A percentile compares a stretch with the other conserved stretches of the same genome.
These are phyloP conservation scores for Globisporangium barbulae DNA, from an alignment of 352 stramenopile genomes.

Conservation along the genomic window DNA sequence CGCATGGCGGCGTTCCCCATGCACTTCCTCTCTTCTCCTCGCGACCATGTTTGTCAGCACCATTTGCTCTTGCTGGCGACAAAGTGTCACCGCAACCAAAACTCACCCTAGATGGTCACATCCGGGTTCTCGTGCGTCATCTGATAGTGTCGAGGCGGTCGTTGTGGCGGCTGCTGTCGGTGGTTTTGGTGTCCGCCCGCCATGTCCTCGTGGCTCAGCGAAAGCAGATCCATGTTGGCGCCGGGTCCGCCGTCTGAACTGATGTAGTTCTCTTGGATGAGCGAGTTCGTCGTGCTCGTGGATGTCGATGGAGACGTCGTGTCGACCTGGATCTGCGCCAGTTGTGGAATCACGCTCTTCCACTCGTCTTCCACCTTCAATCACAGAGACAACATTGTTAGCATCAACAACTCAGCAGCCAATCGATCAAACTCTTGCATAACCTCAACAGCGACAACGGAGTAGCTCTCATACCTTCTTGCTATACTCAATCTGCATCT, in stretches of 20 bases:
- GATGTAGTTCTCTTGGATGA: conserved; percentile 81
- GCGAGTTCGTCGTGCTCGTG: conserved; percentile 37
- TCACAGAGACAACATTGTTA: neutral
- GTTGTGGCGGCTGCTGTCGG: neutral
- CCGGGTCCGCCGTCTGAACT: conserved; percentile 43
- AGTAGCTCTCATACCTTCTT: conserved; percentile 56
- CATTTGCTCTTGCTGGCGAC: neutral
- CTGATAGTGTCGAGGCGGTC: conserved; percentile 8
- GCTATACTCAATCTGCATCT: conserved; percentile 97
- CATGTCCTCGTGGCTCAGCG: conserved; percentile 32
- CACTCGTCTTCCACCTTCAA: conserved; percentile 70
- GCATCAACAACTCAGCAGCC: too few relatives aligned
- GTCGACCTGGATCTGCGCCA: conserved; percentile 74
- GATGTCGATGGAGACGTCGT: conserved; percentile 33
- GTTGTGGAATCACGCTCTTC: conserved; percentile 70
- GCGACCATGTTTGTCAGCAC: neutral
- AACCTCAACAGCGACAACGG: too few relatives aligned
- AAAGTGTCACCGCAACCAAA: neutral
- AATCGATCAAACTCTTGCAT: too few relatives aligned
- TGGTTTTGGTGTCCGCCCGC: conserved; percentile 7
- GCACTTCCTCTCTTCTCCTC: neutral
- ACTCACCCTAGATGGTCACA: conserved; percentile 28
- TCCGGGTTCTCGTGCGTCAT: conserved; percentile 25
- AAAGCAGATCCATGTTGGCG: conserved; percentile 51
- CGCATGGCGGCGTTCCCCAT: neutral